Percentiles rank a stretch among this genome's conserved stretches.
phyloP scores from a whole-genome alignment of 352 stramenopile genomes.

The Pythium apleroticum region DNA sequence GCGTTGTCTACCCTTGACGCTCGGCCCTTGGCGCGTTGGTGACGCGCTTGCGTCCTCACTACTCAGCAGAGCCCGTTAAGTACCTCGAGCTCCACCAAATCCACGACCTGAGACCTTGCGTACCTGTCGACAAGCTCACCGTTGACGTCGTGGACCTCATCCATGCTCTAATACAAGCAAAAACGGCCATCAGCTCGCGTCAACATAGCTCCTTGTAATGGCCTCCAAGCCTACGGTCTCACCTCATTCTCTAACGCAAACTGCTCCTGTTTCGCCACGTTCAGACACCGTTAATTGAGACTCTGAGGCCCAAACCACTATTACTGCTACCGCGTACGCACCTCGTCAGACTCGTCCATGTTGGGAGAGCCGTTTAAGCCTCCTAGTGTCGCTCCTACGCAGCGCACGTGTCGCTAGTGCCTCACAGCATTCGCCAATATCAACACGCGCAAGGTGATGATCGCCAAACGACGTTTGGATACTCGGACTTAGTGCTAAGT shows the following conservation, averaged over 20 bases:
- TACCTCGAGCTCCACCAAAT: neutral
- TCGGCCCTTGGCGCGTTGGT: constrained; percentile 9
- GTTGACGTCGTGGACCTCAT: constrained; percentile 67
- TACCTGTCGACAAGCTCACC: constrained; percentile 55
- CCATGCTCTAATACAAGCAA: constrained; percentile 73
- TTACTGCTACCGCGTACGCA: neutral
- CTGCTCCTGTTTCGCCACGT: constrained; percentile 31
- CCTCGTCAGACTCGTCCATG: constrained; percentile 67
- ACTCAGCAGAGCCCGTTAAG: neutral
- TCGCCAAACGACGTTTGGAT: constrained; percentile 27
- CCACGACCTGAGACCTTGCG: neutral
- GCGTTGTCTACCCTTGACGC: neutral
- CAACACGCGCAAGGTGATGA: constrained; percentile 4
- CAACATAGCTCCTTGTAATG: neutral
- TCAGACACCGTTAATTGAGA: neutral
- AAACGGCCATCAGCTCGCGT: neutral
- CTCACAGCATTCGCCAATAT: neutral
- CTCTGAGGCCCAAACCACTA: neutral
- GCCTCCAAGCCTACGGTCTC: neutral
- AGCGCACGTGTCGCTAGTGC: neutral
- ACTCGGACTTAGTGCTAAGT: constrained; percentile 13
- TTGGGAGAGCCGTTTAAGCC: too few species aligned
- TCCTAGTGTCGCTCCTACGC: neutral
- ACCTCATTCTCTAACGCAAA: constrained; percentile 54
- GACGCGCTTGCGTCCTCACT: constrained; percentile 62